Conservation (phyloP, 768 basidiomycete genomes). For the Russula foetens region DNA sequence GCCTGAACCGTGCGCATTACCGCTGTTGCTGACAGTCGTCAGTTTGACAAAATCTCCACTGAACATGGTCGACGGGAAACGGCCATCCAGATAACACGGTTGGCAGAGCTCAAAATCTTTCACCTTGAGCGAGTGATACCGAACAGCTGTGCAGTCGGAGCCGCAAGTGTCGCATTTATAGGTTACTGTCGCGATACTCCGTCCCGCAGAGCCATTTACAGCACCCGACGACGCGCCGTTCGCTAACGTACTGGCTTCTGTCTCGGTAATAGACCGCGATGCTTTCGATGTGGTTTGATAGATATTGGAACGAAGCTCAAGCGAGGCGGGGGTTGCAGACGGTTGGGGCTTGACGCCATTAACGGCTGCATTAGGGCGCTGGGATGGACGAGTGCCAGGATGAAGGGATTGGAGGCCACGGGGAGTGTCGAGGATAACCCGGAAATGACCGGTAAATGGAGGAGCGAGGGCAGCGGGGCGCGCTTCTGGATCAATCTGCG, state of each 20-base stretch:
- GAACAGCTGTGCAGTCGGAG: conserved; percentile 78
- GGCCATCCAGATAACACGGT: conserved; percentile 90
- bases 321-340: conserved; percentile 52
- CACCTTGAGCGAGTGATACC: conserved; percentile 91
- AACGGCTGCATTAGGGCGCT: conserved; percentile 31
- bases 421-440: conserved; percentile 93
- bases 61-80: conserved; percentile 95
- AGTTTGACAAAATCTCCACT: conserved; percentile 95
- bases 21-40: conserved; percentile 32
- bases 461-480: conserved; percentile 91
- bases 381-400: conserved; percentile 58
- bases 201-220: conserved; percentile 32
- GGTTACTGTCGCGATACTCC: conserved; percentile 33
- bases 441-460: conserved; percentile 98
- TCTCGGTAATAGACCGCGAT: conserved; percentile 56
- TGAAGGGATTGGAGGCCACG: conserved; percentile 93
- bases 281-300: conserved; percentile 84
- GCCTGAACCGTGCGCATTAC: conserved; percentile 31
- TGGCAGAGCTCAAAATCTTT: conserved; percentile 88
- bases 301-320: conserved; percentile 82
- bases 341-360: conserved; percentile 40
- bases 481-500: conserved; percentile 92
- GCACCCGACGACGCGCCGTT: conserved; percentile 42
- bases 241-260: conserved; percentile 60
- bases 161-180: conserved; percentile 93